Evolutionary conservation across 345 rosid species (phyloP), one percentile per base, ranked within the genome.

Genomic region (Arabidopsis suecica): DNA sequence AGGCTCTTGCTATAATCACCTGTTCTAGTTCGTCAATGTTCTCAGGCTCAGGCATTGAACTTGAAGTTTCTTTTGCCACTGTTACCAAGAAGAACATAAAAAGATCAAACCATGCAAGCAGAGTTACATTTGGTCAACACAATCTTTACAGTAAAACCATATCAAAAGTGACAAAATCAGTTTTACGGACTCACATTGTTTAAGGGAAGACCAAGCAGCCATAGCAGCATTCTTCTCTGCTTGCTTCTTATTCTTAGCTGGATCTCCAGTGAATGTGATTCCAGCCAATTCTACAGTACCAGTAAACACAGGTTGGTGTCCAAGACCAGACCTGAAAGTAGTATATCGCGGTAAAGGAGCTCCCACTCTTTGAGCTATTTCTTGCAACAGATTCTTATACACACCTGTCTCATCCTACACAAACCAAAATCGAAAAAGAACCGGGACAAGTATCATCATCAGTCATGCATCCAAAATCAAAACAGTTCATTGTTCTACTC

Each of bases 211-310:
- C 99, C 99, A 95, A 49, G 99, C 96, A 57, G 99, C 86, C 99
- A 95, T 90, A 48, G 99, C 99, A 18, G 99, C 97, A 83, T 95
- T 95, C 83, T 95, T 95, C 84, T 95, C 99, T 5, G 99, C 99
- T 79, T 95, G 99, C 63, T 95, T 95, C 84, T 95, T 95, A 71
- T 88, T 95, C 84, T 95, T 95, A 42, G 99, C 99, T 45, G 91
- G 85, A 69, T 92, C 97, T 25, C 99, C 99, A 0, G 89, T 92
- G 83, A 95, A 95, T 18, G 84, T 84, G 63, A 95, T 89, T 48
- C 93, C 96, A 30, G 99, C 99, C 79, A 95, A 83, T 71, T 95
- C 97, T 6, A 95, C 99, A 0, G 84, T 89, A n/a, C 99, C 99
- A 0, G 97, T 92, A 77, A 95, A 95, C 79, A 95, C 96, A 25